A percentile compares a stretch with the other conserved stretches of the same genome.
These are phyloP conservation scores for Nannochloropsis gaditana DNA, from an alignment of 108 stramenopile genomes.

Conservation along the genomic window DNA sequence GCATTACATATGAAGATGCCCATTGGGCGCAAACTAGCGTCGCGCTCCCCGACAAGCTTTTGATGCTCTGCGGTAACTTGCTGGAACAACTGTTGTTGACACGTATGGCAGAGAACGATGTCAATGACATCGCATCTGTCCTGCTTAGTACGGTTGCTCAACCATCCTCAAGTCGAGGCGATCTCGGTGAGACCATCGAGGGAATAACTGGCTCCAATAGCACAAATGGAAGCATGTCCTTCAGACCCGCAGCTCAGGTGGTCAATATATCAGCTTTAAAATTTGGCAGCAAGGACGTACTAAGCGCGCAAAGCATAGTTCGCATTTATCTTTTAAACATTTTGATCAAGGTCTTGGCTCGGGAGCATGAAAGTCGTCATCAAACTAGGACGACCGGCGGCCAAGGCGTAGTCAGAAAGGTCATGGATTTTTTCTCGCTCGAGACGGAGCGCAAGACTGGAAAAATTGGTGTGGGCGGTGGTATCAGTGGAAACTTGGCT, in stretches of 20 bases:
- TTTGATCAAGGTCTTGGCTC: slow-evolving; percentile 33
- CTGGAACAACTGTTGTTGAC: not conserved
- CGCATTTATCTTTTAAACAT: slow-evolving; percentile 46
- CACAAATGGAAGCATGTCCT: not conserved
- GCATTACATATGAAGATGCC: not conserved
- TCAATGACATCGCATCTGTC: slow-evolving; percentile 3
- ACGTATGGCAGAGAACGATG: not conserved
- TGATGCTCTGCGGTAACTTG: not conserved
- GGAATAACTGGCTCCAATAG: not conserved
- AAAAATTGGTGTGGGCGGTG: not conserved
- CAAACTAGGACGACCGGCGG: not conserved
- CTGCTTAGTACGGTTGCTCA: not conserved
- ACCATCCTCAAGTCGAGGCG: not conserved
- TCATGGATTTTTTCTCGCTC: slow-evolving; percentile 1
- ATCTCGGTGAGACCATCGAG: not conserved
- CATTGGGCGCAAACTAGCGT: not conserved
- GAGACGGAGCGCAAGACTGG: not conserved
- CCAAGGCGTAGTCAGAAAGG: not conserved
- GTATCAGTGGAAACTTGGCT: too few relatives aligned
- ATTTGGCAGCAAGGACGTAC: slow-evolving; percentile 21
- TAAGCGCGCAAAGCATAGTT: slow-evolving; percentile 44
- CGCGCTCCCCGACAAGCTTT: not conserved
- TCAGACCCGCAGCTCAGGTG: not conserved
- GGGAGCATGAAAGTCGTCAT: not conserved
- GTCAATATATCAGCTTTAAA: not conserved